Percentiles rank a stretch among this genome's conserved stretches.
phyloP scores from a whole-genome alignment of 148 eudicot species.

The Cornus kousa region DNA sequence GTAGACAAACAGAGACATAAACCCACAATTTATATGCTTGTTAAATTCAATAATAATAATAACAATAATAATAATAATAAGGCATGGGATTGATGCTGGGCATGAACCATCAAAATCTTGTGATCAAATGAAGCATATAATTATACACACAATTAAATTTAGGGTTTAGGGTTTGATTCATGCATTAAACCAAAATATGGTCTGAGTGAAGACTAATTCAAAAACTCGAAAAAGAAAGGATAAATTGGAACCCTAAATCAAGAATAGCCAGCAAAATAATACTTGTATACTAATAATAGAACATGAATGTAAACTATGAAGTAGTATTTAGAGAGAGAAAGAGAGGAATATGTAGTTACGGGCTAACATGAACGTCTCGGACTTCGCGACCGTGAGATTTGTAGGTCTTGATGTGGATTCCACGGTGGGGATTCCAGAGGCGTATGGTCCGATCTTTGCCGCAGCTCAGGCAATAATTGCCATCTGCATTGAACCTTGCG shows the following conservation, averaged over 20 bases:
- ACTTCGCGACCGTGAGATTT: slow-evolving; percentile 83
- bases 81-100: no score
- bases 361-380: slow-evolving; percentile 66
- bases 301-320: neutral
- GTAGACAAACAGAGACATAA: no score
- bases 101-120: no score
- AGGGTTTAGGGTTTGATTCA: neutral
- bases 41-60: no score
- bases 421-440: slow-evolving; percentile 89
- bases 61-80: no score
- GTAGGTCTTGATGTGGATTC: slow-evolving; percentile 82
- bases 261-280: neutral
- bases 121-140: no score
- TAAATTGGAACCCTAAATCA: neutral
- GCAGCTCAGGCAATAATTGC: slow-evolving; percentile 67
- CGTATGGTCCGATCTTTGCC: slow-evolving; percentile 82
- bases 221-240: neutral
- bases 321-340: neutral
- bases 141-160: no score
- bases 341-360: slow-evolving; percentile 22
- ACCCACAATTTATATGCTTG: no score
- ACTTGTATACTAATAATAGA: no score
- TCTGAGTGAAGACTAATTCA: neutral
- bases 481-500: slow-evolving; percentile 62
- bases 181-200: neutral